These are phyloP conservation scores for Volvariella volvacea DNA, from an alignment of 1,284 basidiomycete species.

Conservation along the genomic window DNA sequence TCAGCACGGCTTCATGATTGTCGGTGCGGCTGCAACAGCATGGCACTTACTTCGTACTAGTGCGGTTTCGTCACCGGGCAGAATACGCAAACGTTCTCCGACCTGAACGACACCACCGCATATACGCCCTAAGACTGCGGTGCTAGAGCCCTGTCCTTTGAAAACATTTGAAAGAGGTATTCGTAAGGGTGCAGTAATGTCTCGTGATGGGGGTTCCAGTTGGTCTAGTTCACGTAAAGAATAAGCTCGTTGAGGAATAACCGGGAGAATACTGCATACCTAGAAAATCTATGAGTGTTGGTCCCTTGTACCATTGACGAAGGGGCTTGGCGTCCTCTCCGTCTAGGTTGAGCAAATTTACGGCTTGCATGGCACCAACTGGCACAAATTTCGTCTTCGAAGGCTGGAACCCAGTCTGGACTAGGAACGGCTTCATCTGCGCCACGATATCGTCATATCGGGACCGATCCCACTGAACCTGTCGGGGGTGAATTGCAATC, in stretches of 20 bases:
- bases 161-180: constrained; percentile 95
- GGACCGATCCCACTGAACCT: constrained; percentile 80
- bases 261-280: constrained; percentile 37
- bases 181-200: constrained; percentile 73
- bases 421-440: constrained; percentile 74
- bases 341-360: constrained; percentile 68
- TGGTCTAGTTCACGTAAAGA: constrained; percentile 44
- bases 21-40: no score
- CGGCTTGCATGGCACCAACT: constrained; percentile 84
- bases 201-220: constrained; percentile 76
- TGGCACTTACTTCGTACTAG: constrained; percentile 67
- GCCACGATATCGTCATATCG: constrained; percentile 85
- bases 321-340: constrained; percentile 44
- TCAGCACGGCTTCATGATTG: constrained; percentile 1
- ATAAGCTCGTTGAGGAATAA: not conserved
- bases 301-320: constrained; percentile 78
- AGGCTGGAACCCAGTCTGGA: constrained; percentile 80
- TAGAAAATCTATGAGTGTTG: constrained; percentile 79
- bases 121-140: constrained; percentile 82
- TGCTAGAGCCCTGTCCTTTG: constrained; percentile 79
- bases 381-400: constrained; percentile 83
- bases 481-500: constrained; percentile 11
- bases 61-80: constrained; percentile 90
- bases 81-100: constrained; percentile 79
- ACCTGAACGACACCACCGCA: constrained; percentile 88